Base-by-base conservation (phyloP, 2,329 filamentous ascomycete species). In the Botrytis hyacinthi region DNA sequence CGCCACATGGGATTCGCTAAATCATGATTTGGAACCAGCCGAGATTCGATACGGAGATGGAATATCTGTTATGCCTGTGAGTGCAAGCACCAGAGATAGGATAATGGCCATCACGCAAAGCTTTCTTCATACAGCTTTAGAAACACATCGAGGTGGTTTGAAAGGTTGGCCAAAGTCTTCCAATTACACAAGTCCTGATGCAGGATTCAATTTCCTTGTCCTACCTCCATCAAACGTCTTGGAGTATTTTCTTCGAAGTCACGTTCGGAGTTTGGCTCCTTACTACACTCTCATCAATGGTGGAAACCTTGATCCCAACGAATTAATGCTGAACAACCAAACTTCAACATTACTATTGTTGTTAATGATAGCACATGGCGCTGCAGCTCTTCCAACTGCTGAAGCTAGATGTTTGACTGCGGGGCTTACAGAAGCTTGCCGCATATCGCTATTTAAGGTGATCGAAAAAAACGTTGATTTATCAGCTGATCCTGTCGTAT, bases 361-460 rank as follows among this genome's bases (percentile, higher is more conserved):
- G 35, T 86, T 93, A 80, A 92, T 93, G 90, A 91, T 93, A 72
- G 90, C 91, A 1, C 90, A 92, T 77, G 91, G 91, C 26, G 90
- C 91, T 16, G 88, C 89, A 73, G 86, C 87, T n/a, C 88, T 91
- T 69, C 88, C 90, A 5, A 89, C 87, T 57, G 84, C 87, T 0
- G 90, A 92, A 81, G 90, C 90, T 2, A 85, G 90, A 59, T 89
- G 88, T 80, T 83, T 93, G 20, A 89, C 90, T 7, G 88, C 89
- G 2, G 91, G 91, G 0, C 82, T 93, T 73, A 90, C 89, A 0
- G 91, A 93, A 81, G 91, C 90, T 5, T 92, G 91, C 79, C 89
- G 91, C 60, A 92, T 93, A 76, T 92, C 90, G 1, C 84, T 93
- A 18, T 92, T 92, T 78, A 90, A 93, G 78, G 86, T 91, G 9